Conservation (phyloP, 495 filamentous ascomycete genomes). For the Astrocystis sublimbata region DNA sequence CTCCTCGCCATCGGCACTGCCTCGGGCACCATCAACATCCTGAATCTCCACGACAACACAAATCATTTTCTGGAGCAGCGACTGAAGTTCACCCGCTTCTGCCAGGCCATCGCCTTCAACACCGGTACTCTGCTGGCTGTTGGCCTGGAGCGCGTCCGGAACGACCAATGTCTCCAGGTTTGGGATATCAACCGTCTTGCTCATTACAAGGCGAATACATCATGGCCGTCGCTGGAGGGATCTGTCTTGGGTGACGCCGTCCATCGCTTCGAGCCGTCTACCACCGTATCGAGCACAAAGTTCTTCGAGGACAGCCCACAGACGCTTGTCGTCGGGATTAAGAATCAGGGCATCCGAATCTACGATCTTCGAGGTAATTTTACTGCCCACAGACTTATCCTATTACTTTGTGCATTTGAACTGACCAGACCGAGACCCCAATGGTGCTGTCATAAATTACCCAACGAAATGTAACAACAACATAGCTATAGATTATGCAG, state of each 20-base stretch:
- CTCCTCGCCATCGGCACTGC: slow-evolving; percentile 83
- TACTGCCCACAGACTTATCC: neutral
- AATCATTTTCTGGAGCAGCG: slow-evolving; percentile 69
- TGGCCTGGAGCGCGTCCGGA: slow-evolving; percentile 86
- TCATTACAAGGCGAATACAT: slow-evolving; percentile 38
- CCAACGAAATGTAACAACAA: slow-evolving; percentile 87
- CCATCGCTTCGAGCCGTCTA: slow-evolving; percentile 74
- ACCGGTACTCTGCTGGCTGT: slow-evolving; percentile 76
- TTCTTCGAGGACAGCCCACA: slow-evolving; percentile 88
- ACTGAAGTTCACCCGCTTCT: slow-evolving; percentile 81
- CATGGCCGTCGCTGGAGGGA: slow-evolving; percentile 41
- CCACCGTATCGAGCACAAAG: slow-evolving; percentile 84
- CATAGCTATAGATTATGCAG: slow-evolving; percentile 81
- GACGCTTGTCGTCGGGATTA: slow-evolving; percentile 77
- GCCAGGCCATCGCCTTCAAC: slow-evolving; percentile 90
- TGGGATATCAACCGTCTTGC: slow-evolving; percentile 81
- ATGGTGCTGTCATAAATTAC: slow-evolving; percentile 58
- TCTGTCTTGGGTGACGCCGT: slow-evolving; percentile 58
- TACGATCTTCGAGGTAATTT: slow-evolving; percentile 81
- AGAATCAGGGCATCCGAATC: slow-evolving; percentile 81
- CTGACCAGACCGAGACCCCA: slow-evolving; percentile 43
- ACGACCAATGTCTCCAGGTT: slow-evolving; percentile 89
- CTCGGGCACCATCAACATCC: slow-evolving; percentile 79
- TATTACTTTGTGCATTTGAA: slow-evolving; percentile 10
- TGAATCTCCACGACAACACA: slow-evolving; percentile 69